Base-by-base conservation (phyloP, 1,284 basidiomycete species). In the Ustilago sp. region DNA sequence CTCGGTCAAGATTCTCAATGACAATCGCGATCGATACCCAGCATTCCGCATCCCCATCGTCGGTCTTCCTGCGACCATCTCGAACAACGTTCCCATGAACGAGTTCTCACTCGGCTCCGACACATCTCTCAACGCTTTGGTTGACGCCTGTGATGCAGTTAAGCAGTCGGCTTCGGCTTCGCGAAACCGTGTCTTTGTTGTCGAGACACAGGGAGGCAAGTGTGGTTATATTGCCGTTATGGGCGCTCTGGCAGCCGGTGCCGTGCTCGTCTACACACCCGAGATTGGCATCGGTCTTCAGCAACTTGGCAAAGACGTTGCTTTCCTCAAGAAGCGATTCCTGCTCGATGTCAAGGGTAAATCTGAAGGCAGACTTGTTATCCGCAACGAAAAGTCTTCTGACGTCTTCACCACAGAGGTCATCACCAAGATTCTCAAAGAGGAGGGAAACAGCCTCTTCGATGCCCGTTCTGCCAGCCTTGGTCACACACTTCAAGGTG, bases 141-240 rank as follows among this genome's bases (percentile, higher is more conserved):
- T 98, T 43, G 93, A 94, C 71, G 95, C 97, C 3, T 98, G 95
- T 85, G 97, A 99, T 87, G 92, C 95, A 36, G 97, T 99, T 88
- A 97, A 95, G 88, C 97, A 99, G 89, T 95, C 93, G 82, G 96
- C 97, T 6, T 93, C 93, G 58, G 96, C 96, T 7, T 95, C 93
- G 81, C 88, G 96, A 76, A 96, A 98, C 87, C 89, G 96, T 54
- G 95, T 98, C 62, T 99, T 99, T 86, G 93, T 99, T 2, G 94
- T 99, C 32, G 95, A 99, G 88, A 98, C 95, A 0, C 97, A 99
- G 87, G 96, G 97, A 63, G 96, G 96, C 39, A 92, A 92, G 87
- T 97, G 94, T 86, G 96, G 97, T 11, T 98, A 97, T 87, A 91
- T 99, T 71, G 95, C 95, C 8, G 92, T 94, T 1, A 90, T 98